phyloP scores from a whole-genome alignment of 495 filamentous ascomycete species.

The Trichoderma reesei region DNA sequence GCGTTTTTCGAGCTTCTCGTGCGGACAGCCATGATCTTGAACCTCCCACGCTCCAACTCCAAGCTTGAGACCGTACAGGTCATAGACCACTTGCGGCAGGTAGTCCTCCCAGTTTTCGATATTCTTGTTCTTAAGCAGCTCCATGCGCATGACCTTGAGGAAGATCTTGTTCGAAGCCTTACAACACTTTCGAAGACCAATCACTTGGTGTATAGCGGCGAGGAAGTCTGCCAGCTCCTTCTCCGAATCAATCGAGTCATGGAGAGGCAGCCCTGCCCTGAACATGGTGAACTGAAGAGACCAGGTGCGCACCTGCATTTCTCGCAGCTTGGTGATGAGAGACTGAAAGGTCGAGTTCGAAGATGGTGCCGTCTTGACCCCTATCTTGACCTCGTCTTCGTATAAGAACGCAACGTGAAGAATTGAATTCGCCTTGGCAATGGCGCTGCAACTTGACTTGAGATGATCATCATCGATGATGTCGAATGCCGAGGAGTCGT shows the following conservation, averaged over 20 bases:
- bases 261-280: constrained; percentile 33
- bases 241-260: constrained; percentile 36
- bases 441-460: constrained; percentile 54
- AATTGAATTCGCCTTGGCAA: constrained; percentile 57
- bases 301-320: constrained; percentile 86
- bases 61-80: constrained; percentile 76
- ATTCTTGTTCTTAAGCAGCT: constrained; percentile 54
- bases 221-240: constrained; percentile 67
- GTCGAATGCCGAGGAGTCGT: constrained; percentile 63
- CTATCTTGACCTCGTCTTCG: constrained; percentile 72
- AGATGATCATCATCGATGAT: constrained; percentile 74
- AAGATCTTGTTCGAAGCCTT: constrained; percentile 76
- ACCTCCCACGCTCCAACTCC: constrained; percentile 56
- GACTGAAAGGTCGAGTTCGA: constrained; percentile 31
- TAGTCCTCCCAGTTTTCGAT: constrained; percentile 67
- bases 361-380: constrained; percentile 41
- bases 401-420: constrained; percentile 69
- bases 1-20: constrained; percentile 64
- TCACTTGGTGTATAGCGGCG: constrained; percentile 66
- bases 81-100: constrained; percentile 76
- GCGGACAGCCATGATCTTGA: constrained; percentile 63
- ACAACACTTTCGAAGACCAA: constrained; percentile 82
- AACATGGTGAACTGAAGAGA: constrained; percentile 64
- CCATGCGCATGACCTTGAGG: constrained; percentile 77
- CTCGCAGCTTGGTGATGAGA: constrained; percentile 65